Conservation (phyloP, 2,329 filamentous ascomycete genomes). For the Alternaria incomplexa region DNA sequence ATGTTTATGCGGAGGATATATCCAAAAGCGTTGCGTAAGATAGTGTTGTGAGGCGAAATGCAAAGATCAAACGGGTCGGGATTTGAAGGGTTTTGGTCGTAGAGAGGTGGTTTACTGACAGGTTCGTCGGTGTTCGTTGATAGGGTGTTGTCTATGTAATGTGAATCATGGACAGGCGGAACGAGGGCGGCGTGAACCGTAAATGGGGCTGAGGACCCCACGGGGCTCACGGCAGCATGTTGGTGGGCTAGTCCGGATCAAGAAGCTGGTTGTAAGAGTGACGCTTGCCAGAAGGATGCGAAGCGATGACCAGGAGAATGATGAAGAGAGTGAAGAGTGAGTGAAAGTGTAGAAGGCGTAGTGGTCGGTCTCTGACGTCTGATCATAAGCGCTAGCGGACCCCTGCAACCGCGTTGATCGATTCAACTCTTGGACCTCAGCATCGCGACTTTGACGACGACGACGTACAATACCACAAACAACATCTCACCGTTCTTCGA, state of each 20-base stretch:
- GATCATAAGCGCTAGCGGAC: conserved; percentile 2
- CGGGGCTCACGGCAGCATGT: conserved; percentile 9
- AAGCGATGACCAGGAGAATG: neutral
- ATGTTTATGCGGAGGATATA: neutral
- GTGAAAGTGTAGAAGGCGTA: neutral
- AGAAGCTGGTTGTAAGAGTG: neutral
- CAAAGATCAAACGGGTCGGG: neutral
- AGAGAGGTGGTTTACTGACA: neutral
- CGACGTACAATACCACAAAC: neutral
- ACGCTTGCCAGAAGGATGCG: neutral
- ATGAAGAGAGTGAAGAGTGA: conserved; percentile 1
- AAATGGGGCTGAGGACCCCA: conserved; percentile 9
- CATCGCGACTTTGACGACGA: conserved; percentile 7
- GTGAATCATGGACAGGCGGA: conserved; percentile 11
- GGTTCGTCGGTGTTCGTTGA: neutral
- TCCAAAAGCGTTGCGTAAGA: neutral
- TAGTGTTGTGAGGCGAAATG: neutral
- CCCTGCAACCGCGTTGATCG: conserved; percentile 1
- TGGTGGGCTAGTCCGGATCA: neutral
- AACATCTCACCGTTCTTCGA: neutral
- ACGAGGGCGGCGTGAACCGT: neutral
- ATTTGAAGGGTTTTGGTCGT: neutral
- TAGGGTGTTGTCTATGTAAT: neutral
- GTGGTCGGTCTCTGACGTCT: conserved; percentile 17
- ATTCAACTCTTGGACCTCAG: conserved; percentile 3